These are phyloP conservation scores for Sphagnum tenellum DNA, from an alignment of 225 moss, liverwort and hornwort species.

Conservation along the genomic window DNA sequence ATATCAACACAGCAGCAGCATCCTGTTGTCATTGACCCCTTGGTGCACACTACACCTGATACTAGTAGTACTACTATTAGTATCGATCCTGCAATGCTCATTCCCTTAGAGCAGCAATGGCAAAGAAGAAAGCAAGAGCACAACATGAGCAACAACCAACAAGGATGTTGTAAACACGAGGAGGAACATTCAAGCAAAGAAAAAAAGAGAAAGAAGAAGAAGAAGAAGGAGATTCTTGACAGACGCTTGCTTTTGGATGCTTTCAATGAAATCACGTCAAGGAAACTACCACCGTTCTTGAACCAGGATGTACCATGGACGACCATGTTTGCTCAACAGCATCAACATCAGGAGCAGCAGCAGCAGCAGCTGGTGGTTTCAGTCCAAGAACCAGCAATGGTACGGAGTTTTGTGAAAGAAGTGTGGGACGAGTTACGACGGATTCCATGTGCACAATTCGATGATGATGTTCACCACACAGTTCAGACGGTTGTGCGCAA, in stretches of 20 bases:
- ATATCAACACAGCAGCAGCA: too few species aligned
- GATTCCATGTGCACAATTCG: constrained; percentile 29
- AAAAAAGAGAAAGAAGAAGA: constrained; percentile 18
- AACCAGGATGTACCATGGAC: constrained; percentile 4
- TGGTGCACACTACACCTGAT: too few species aligned
- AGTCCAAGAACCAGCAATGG: constrained; percentile 9
- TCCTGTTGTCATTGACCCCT: too few species aligned
- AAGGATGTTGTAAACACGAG: constrained; percentile 17
- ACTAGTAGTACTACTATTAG: too few species aligned
- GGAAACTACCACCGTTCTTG: constrained; percentile 33
- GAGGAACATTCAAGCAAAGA: constrained; percentile 1
- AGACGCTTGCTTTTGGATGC: constrained; percentile 52
- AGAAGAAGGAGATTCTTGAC: constrained; percentile 40
- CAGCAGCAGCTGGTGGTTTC: constrained; percentile 21
- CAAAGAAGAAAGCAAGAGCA: background rate
- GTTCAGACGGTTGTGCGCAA: constrained; percentile 45
- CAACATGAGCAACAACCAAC: constrained; percentile 9
- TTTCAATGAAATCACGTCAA: constrained; percentile 44
- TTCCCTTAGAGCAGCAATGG: constrained; percentile 18
- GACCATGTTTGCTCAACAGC: background rate
- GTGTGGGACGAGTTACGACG: constrained; percentile 67
- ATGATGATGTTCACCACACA: constrained; percentile 29
- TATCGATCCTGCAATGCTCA: background rate
- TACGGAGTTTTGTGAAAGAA: constrained; percentile 53
- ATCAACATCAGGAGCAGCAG: constrained; percentile 2